Evolutionary conservation across 2,329 filamentous ascomycete genomes (phyloP).

Genomic region (Fusarium continuum): DNA sequence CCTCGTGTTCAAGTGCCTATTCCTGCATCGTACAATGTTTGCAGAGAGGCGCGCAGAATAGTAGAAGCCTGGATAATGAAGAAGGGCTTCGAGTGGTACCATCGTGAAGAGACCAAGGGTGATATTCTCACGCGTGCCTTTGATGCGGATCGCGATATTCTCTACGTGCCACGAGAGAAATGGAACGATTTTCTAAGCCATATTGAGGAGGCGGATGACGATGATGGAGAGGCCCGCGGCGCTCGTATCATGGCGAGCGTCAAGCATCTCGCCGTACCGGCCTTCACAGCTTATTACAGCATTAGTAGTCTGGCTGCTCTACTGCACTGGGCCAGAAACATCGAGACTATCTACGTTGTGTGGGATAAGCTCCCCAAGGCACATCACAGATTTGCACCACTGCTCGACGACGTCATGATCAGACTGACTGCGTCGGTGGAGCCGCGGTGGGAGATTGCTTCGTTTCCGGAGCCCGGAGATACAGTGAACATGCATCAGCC

Average conservation of each 20-base stretch:
- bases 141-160: slow-evolving; percentile 18
- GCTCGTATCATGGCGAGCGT: slow-evolving; percentile 17
- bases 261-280: slow-evolving; percentile 39
- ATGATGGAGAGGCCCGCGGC: not conserved
- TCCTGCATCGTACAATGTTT: slow-evolving; percentile 27
- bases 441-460: slow-evolving; percentile 13
- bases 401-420: not conserved
- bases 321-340: slow-evolving; percentile 23
- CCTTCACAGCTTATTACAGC: slow-evolving; percentile 42
- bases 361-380: slow-evolving; percentile 37
- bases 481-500: slow-evolving; percentile 8
- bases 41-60: slow-evolving; percentile 36
- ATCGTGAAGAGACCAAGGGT: slow-evolving; percentile 14
- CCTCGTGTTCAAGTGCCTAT: slow-evolving; percentile 26
- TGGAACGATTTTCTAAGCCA: slow-evolving; percentile 33
- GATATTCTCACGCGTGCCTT: slow-evolving; percentile 26
- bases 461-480: not conserved
- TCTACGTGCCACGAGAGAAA: slow-evolving; percentile 29
- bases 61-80: slow-evolving; percentile 26
- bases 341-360: slow-evolving; percentile 34
- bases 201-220: not conserved
- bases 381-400: not conserved
- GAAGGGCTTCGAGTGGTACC: not conserved
- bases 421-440: slow-evolving; percentile 1
- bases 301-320: slow-evolving; percentile 18